phyloP scores from a whole-genome alignment of 331 rosid species.

The Rhamnella rubrinervis region DNA sequence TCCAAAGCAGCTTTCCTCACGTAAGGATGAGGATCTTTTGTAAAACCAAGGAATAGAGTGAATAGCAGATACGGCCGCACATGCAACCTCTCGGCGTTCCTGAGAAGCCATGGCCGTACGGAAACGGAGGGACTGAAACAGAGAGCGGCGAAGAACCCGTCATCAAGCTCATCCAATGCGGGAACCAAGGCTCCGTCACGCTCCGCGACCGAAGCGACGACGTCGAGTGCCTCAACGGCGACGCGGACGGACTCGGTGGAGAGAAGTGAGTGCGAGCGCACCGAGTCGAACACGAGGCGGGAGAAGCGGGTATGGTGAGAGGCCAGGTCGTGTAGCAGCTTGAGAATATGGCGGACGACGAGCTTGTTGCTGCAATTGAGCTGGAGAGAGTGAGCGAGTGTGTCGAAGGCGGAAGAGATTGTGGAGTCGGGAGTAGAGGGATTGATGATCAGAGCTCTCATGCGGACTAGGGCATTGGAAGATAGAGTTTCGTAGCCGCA shows the following conservation, averaged over 20 bases:
- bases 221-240: conserved; percentile 44
- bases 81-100: conserved; percentile 49
- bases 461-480: conserved; percentile 39
- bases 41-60: conserved; percentile 63
- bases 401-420: conserved; percentile 39
- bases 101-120: conserved; percentile 66
- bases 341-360: conserved; percentile 36
- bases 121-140: conserved; percentile 57
- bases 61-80: conserved; percentile 46
- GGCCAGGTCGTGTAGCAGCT: conserved; percentile 56
- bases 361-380: conserved; percentile 22
- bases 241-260: conserved; percentile 39
- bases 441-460: conserved; percentile 49
- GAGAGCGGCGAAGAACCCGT: conserved; percentile 51
- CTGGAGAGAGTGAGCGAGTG: conserved; percentile 46
- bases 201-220: conserved; percentile 36
- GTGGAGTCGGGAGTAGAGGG: conserved; percentile 53
- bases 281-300: conserved; percentile 33
- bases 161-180: conserved; percentile 44
- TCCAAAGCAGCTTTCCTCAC: conserved; percentile 66
- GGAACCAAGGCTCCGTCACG: conserved; percentile 9
- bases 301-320: conserved; percentile 32
- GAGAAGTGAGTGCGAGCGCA: conserved; percentile 31
- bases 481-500: conserved; percentile 30
- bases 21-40: conserved; percentile 75